Percentiles rank a stretch among this genome's conserved stretches.
phyloP scores from a whole-genome alignment of 768 basidiomycete species.

The Ramaria sp. region DNA sequence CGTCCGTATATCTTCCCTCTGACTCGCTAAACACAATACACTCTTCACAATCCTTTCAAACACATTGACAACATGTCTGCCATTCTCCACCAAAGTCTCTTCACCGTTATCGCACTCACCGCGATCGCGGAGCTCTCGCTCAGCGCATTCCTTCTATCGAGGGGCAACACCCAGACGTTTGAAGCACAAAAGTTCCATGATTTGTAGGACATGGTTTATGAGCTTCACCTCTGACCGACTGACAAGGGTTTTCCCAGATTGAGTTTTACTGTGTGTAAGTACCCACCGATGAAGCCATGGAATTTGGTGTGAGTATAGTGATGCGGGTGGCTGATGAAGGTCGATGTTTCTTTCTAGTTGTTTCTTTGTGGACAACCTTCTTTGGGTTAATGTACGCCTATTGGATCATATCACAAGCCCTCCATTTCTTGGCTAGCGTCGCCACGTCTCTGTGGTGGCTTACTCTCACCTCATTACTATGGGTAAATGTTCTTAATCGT shows the following conservation, averaged over 20 bases:
- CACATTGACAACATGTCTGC: background rate
- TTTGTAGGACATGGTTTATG: constrained; percentile 31
- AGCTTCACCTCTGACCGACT: background rate
- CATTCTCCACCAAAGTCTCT: constrained; percentile 22
- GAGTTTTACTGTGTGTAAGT: background rate
- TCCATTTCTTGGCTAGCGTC: constrained; percentile 61
- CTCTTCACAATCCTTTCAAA: background rate
- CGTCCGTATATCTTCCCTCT: background rate
- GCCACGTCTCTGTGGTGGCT: constrained; percentile 74
- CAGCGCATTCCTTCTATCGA: constrained; percentile 60
- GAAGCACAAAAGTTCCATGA: constrained; percentile 52
- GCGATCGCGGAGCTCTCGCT: constrained; percentile 67
- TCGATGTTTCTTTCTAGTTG: constrained; percentile 50
- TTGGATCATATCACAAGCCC: constrained; percentile 57
- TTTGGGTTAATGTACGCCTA: constrained; percentile 61
- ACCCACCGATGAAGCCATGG: background rate
- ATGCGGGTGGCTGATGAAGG: constrained; percentile 13
- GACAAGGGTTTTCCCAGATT: constrained; percentile 2
- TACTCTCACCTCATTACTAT: constrained; percentile 47
- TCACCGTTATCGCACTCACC: constrained; percentile 47
- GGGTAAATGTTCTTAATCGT: constrained; percentile 35
- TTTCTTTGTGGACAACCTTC: constrained; percentile 63
- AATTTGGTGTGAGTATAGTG: constrained; percentile 15
- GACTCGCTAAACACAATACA: background rate
- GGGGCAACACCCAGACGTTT: constrained; percentile 52